These are phyloP conservation scores for Calvatia gigantea DNA, from an alignment of 768 basidiomycete genomes.

Conservation along the genomic window DNA sequence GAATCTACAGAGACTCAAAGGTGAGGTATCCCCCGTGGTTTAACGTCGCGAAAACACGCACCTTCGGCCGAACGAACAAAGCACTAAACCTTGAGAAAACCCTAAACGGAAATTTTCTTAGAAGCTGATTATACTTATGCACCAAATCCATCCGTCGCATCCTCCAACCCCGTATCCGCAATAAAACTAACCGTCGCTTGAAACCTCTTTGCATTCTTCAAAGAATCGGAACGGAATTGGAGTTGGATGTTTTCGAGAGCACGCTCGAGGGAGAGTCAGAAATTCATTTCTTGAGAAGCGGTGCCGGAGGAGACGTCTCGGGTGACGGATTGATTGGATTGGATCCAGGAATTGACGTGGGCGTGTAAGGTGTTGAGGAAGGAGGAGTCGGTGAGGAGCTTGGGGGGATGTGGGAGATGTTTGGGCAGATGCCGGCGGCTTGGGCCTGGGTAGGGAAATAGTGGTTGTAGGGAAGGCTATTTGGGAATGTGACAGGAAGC, in stretches of 20 bases:
- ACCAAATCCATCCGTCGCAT: slow-evolving; percentile 91
- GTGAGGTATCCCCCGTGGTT: neutral
- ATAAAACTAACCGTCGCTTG: slow-evolving; percentile 97
- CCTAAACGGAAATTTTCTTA: slow-evolving; percentile 99
- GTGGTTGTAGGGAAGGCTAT: neutral
- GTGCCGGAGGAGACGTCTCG: slow-evolving; percentile 93
- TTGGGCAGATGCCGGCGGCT: slow-evolving; percentile 57
- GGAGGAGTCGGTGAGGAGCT: slow-evolving; percentile 77
- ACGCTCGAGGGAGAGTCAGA: slow-evolving; percentile 94
- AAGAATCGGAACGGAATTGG: slow-evolving; percentile 86
- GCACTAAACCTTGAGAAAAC: slow-evolving; percentile 99
- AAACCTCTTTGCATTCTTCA: slow-evolving; percentile 95
- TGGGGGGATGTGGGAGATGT: slow-evolving; percentile 68
- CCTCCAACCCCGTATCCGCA: slow-evolving; percentile 94
- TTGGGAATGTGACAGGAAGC: neutral
- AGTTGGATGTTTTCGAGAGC: slow-evolving; percentile 91
- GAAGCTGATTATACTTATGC: slow-evolving; percentile 96
- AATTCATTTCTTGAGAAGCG: slow-evolving; percentile 98
- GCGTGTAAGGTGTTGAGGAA: slow-evolving; percentile 93
- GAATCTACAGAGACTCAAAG: slow-evolving; percentile 51
- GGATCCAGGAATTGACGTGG: slow-evolving; percentile 98
- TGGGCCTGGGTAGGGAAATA: slow-evolving; percentile 39
- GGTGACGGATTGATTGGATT: slow-evolving; percentile 90
- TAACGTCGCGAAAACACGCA: neutral
- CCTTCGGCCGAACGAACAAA: slow-evolving; percentile 32